Evolutionary conservation across 2,329 filamentous ascomycete genomes (phyloP).

Genomic region (Fusarium palustre): DNA sequence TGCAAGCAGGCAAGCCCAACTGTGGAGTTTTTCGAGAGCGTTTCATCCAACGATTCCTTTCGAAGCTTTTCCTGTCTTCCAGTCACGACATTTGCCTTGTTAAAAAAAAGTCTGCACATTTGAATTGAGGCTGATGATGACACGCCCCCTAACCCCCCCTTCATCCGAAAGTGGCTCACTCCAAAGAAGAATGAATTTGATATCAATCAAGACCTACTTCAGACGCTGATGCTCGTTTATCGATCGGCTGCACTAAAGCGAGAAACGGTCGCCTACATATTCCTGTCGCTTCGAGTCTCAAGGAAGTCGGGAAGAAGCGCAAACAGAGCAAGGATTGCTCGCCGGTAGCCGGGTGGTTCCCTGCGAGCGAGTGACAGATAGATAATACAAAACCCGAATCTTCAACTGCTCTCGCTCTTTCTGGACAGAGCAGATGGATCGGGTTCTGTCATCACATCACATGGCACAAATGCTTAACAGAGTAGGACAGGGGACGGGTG

Average conservation of each 20-base stretch:
- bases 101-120: slow-evolving; percentile 28
- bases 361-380: slow-evolving; percentile 24
- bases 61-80: slow-evolving; percentile 30
- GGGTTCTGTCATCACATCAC: slow-evolving; percentile 21
- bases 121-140: slow-evolving; percentile 24
- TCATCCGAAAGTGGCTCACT: slow-evolving; percentile 13
- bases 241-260: not conserved
- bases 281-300: slow-evolving; percentile 14
- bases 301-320: slow-evolving; percentile 34
- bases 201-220: not conserved
- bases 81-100: slow-evolving; percentile 33
- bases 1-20: slow-evolving; percentile 54
- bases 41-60: slow-evolving; percentile 44
- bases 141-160: slow-evolving; percentile 10
- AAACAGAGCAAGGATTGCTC: slow-evolving; percentile 17
- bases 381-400: slow-evolving; percentile 8
- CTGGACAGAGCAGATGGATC: slow-evolving; percentile 7
- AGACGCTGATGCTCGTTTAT: not conserved
- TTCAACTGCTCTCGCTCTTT: not conserved
- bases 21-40: slow-evolving; percentile 48
- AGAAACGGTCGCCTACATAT: slow-evolving; percentile 3
- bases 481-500: slow-evolving; percentile 29
- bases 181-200: not conserved
- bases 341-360: slow-evolving; percentile 17
- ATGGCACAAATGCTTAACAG: slow-evolving; percentile 28